Conservation (phyloP, 2,329 filamentous ascomycete genomes). For the Geosmithia morbida region DNA sequence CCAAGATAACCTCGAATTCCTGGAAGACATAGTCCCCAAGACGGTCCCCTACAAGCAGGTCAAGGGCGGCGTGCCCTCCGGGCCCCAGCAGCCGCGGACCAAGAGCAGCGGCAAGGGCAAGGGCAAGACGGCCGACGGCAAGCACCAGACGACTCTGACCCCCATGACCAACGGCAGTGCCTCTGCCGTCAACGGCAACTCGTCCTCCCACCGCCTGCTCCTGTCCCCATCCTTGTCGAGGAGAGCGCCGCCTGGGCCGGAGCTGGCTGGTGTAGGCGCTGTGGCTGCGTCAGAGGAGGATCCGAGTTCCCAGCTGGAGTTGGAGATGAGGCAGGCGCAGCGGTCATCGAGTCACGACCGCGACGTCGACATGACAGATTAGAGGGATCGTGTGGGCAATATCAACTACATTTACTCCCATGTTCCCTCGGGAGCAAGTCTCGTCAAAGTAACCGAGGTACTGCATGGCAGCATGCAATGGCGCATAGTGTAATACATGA, state of each 20-base stretch:
- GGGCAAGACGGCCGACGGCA: constrained; percentile 15
- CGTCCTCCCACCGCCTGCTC: constrained; percentile 7
- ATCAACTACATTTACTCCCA: no score
- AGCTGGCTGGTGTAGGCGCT: background rate
- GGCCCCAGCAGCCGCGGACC: constrained; percentile 12
- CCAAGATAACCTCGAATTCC: constrained; percentile 88
- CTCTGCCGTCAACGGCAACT: constrained; percentile 13
- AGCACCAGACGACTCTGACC: constrained; percentile 3
- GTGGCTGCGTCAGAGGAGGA: constrained; percentile 14
- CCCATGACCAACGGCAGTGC: constrained; percentile 4
- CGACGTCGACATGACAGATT: constrained; percentile 44
- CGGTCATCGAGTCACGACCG: constrained; percentile 18
- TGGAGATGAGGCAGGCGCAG: constrained; percentile 35
- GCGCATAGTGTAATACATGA: background rate
- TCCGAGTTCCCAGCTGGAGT: constrained; percentile 37
- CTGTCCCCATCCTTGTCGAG: background rate
- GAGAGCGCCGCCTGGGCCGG: background rate
- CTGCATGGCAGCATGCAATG: no score
- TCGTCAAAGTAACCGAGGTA: no score
- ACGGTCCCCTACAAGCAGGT: constrained; percentile 69
- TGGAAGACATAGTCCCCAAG: constrained; percentile 79
- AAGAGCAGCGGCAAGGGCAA: constrained; percentile 23
- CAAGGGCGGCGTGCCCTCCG: constrained; percentile 40
- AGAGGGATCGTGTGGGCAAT: background rate
- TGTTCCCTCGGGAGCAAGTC: no score